Evolutionary conservation across 176 grass and related monocot species (phyloP).

Genomic region (Pharus latifolius): DNA sequence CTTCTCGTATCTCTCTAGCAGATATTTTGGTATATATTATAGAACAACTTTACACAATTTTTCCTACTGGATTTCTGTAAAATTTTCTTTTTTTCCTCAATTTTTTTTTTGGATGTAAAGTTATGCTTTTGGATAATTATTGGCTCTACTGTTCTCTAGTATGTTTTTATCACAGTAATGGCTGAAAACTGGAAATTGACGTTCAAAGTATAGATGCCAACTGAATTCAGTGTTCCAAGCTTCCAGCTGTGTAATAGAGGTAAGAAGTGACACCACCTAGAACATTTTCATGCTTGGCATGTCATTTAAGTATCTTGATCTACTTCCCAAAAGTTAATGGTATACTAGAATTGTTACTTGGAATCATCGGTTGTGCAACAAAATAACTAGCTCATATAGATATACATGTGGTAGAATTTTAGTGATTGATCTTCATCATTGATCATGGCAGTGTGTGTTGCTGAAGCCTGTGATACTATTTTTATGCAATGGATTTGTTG

Average conservation of each 20-base stretch:
- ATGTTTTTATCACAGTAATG: too few species aligned
- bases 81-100: too few species aligned
- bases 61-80: too few species aligned
- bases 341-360: not conserved
- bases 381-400: not conserved
- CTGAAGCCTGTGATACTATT: not conserved
- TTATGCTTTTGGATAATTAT: too few species aligned
- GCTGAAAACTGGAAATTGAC: too few species aligned
- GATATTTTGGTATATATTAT: too few species aligned
- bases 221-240: not conserved
- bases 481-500: too few species aligned
- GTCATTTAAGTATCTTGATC: not conserved
- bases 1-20: too few species aligned
- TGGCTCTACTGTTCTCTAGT: too few species aligned
- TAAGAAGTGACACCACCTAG: not conserved
- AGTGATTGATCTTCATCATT: not conserved
- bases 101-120: too few species aligned
- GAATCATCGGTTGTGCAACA: not conserved
- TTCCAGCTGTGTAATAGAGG: not conserved
- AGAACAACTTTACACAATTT: too few species aligned
- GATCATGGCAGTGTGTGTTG: not conserved
- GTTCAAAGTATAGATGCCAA: not conserved
- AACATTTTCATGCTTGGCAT: not conserved
- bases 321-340: not conserved
- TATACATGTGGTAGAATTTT: not conserved